A percentile compares a stretch with the other conserved stretches of the same genome.
These are phyloP conservation scores for Aspergillus bertholletiae DNA, from an alignment of 495 filamentous ascomycete species.

Conservation along the genomic window DNA sequence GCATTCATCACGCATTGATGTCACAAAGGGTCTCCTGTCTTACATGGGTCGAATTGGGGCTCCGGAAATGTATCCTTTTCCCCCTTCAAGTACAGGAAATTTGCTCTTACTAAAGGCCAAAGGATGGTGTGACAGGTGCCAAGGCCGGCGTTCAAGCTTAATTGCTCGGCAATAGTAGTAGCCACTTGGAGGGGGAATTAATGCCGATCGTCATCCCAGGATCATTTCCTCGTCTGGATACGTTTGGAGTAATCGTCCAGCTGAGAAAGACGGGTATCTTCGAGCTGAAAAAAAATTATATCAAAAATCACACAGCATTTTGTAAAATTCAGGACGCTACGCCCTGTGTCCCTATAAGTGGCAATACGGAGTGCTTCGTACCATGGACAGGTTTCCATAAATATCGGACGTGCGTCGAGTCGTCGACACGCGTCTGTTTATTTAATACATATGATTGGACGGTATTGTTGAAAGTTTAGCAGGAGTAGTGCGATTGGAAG, in stretches of 20 bases:
- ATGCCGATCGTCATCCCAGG: neutral
- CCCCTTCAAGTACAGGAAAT: too few species aligned
- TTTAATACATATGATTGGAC: neutral
- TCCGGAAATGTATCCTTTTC: too few species aligned
- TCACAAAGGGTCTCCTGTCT: too few species aligned
- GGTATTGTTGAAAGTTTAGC: neutral
- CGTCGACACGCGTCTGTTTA: too few species aligned
- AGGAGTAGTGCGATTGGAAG: neutral
- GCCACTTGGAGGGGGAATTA: neutral
- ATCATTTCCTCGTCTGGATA: neutral
- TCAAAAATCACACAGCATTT: too few species aligned
- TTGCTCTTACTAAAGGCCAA: neutral
- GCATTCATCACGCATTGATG: too few species aligned
- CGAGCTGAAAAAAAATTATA: neutral
- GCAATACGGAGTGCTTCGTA: neutral
- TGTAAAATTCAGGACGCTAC: neutral
- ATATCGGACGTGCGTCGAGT: neutral
- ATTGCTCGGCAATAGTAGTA: conserved; percentile 2
- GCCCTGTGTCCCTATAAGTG: neutral
- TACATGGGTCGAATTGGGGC: too few species aligned
- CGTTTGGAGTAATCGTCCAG: neutral
- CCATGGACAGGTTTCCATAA: neutral
- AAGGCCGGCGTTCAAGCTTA: conserved; percentile 16
- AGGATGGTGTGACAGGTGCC: conserved; percentile 7
- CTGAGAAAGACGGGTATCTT: neutral